Evolutionary conservation across 345 rosid genomes (phyloP), one percentile per base, ranked within the genome.

Genomic region (Anastatica hierochuntica): DNA sequence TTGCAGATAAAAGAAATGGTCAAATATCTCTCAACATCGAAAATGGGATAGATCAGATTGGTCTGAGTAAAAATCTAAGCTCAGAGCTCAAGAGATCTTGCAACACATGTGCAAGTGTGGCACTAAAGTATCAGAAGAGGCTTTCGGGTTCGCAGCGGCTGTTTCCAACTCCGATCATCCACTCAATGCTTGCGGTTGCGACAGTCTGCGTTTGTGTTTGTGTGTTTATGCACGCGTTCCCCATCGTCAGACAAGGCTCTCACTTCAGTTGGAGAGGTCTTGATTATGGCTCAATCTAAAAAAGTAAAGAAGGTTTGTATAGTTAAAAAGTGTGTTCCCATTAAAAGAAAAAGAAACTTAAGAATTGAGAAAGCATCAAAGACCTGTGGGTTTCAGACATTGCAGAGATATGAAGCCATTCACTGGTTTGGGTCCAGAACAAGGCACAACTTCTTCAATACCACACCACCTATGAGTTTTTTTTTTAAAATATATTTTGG

Each of bases 171-270:
- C 90, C 95, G 0, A 75, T 74, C 38, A 59, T 82, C 18, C 85
- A 85, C 54, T 83, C 95, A 1, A 76, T 88, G 88, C 83, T 88
- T 16, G 78, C 90, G 40, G 72, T 85, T 63, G 97, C 92, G 0
- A 89, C 95, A 0, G 95, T 88, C 23, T 88, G 97, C 21, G 95
- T 85, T 47, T 88, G 97, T 36, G 97, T 88, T 20, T 88, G 97
- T 59, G 69, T 88, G 24, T 82, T 82, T 60, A 40, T 80, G 71
- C 82, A 92, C 7, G 86, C 85, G 2, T 67, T 72, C 14, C 94
- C 94, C 0, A 52, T 71, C 4, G 72, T 82, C 13, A 81, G 95
- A 36, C 57, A 51, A 23, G 72, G 67, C 30, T 74, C 80, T 35
- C 97, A 82, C 24, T 88, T 88, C 52, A 80, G 79, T 67, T 88